These are phyloP conservation scores for Lentithecium fluviatile DNA, from an alignment of 495 filamentous ascomycete species.

Conservation along the genomic window DNA sequence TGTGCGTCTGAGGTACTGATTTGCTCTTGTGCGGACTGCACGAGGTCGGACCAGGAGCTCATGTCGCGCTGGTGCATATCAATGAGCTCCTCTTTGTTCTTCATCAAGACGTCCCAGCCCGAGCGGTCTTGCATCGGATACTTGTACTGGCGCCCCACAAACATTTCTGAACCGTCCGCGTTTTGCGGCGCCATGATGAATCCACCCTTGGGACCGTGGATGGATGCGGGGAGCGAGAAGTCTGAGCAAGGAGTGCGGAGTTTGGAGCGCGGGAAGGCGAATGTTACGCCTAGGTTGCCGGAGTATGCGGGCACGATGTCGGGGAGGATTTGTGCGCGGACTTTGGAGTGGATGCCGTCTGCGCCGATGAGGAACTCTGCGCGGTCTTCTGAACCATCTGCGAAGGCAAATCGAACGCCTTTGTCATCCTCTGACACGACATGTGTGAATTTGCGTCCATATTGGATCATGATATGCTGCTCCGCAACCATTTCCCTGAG, in stretches of 20 bases:
- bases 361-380: constrained; percentile 25
- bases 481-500: constrained; percentile 42
- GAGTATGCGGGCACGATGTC: constrained; percentile 17
- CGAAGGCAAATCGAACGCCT: constrained; percentile 42
- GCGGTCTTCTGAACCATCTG: constrained; percentile 11
- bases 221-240: constrained; percentile 48
- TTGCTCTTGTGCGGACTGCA: constrained; percentile 43
- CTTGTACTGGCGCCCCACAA: constrained; percentile 47
- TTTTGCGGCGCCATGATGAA: constrained; percentile 52
- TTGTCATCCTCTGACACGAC: constrained; percentile 42
- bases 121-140: constrained; percentile 40
- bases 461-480: constrained; percentile 10
- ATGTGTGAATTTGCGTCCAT: constrained; percentile 44
- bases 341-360: constrained; percentile 31
- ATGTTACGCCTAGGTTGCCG: constrained; percentile 13
- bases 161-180: constrained; percentile 47
- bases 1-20: background rate
- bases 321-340: constrained; percentile 22
- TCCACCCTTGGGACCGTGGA: constrained; percentile 46
- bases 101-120: constrained; percentile 42
- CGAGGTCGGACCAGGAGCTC: constrained; percentile 42
- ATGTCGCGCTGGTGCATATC: constrained; percentile 40
- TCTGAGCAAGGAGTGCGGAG: constrained; percentile 19
- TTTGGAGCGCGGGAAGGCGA: constrained; percentile 11
- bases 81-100: constrained; percentile 44